Evolutionary conservation across 2,329 filamentous ascomycete species (phyloP), one percentile per base, ranked within the genome.

Genomic region (Botrytis fragariae): DNA sequence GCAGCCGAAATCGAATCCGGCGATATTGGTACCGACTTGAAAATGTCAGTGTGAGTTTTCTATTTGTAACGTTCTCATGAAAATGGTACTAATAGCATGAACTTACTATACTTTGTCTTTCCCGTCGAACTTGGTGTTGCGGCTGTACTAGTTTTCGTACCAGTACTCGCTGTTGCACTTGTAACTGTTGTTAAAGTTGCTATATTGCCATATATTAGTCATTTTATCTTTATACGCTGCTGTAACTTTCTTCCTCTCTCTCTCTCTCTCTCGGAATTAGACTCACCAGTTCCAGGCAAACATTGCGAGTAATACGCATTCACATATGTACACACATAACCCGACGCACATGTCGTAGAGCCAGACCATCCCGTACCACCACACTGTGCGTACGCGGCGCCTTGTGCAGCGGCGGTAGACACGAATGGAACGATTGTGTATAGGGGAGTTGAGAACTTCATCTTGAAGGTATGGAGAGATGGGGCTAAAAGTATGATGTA

Each of bases 1-100:
- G 74, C 83, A 85, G n/a, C 84, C 84, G 74, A 86, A 86, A 73
- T 86, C 85, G 72, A 85, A 85, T 2, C 85, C 85, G 44, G 77
- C 78, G 29, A 80, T 77, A 39, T 80, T 79, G 18, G 77, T 72
- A 59, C 78, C 78, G 39, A 75, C 77, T 79, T 20, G 42, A n/a
- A 63, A 18, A n/a, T 16, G 62, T 70, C 74, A 69, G 72, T 39
- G 51, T 4, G 16, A 14, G 22, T 45, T 18, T 10, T 12, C 44
- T 39, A 22, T n/a, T 61, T 3, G 7, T 25, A 54, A 32, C 0
- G 1, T 32, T 44, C 51, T 69, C 35, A 54, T 60, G 2, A 32
- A 44, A 4, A 32, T 32, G 12, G 39, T 2, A 10, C 54, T 39
- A 22, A 64, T 48, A 59, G 3, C 16, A 59, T 44, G 44, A 37